A percentile compares a stretch with the other conserved stretches of the same genome.
Evolutionary conservation across 257 asterid genomes (phyloP).

Genomic region (Solanum bukasovii): DNA sequence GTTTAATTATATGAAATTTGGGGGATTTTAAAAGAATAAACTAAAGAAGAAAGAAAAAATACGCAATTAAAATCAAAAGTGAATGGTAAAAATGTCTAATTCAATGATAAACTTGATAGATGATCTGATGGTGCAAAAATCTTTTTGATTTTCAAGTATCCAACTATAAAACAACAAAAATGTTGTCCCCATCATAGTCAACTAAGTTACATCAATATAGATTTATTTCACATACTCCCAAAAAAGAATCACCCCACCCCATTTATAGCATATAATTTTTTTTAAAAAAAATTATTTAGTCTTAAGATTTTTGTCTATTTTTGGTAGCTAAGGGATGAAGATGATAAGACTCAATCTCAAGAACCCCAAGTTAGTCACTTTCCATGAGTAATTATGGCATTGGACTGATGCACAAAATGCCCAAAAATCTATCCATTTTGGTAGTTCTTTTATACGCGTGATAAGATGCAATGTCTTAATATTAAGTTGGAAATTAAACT

Average conservation of each 20-base stretch:
- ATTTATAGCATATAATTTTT: background rate
- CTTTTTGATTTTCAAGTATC: background rate
- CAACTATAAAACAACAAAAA: background rate
- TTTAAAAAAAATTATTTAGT: background rate
- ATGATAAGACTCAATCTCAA: background rate
- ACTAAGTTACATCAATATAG: background rate
- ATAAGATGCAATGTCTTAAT: background rate
- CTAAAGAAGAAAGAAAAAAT: background rate
- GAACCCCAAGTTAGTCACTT: background rate
- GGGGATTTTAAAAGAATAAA: background rate
- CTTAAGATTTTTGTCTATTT: background rate
- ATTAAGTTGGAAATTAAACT: background rate
- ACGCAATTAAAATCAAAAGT: background rate
- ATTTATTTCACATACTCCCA: background rate
- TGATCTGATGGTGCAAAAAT: background rate
- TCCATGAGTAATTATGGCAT: background rate
- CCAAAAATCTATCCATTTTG: background rate
- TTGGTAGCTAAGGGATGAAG: background rate
- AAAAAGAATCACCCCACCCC: background rate
- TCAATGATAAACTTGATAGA: background rate
- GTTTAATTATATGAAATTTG: background rate
- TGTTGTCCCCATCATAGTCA: background rate
- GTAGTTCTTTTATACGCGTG: fast-evolving
- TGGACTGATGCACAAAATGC: background rate
- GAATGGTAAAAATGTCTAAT: no score